Conservation (phyloP, 192 early-diverging fungal species). For the Pilaira anomala region DNA sequence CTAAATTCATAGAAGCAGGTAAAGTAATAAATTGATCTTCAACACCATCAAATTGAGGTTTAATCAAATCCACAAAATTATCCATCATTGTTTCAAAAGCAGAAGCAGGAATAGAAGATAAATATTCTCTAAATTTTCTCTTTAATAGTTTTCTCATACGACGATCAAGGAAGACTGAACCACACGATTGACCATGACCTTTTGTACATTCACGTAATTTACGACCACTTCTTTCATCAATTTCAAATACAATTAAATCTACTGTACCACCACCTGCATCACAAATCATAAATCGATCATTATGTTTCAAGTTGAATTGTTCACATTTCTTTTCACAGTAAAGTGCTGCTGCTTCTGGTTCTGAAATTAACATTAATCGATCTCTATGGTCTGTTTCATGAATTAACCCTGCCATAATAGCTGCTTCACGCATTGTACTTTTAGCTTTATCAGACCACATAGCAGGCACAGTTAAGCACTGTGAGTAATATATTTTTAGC, state of each 20-base stretch:
- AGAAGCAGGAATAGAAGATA: conserved; percentile 39
- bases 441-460: conserved; percentile 54
- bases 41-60: conserved; percentile 52
- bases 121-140: conserved; percentile 44
- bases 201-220: conserved; percentile 39
- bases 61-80: conserved; percentile 51
- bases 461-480: conserved; percentile 49
- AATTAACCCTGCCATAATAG: conserved; percentile 50
- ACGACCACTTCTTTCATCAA: conserved; percentile 34
- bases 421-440: conserved; percentile 51
- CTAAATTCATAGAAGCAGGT: conserved; percentile 47
- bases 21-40: conserved; percentile 47
- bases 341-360: conserved; percentile 55
- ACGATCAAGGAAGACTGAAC: conserved; percentile 45
- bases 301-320: conserved; percentile 44
- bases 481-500: conserved; percentile 30
- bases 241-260: conserved; percentile 52
- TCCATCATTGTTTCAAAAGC: conserved; percentile 49
- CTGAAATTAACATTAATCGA: conserved; percentile 44
- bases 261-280: conserved; percentile 58
- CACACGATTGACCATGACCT: conserved; percentile 47
- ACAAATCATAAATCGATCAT: conserved; percentile 53
- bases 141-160: conserved; percentile 45
- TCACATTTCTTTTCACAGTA: conserved; percentile 52
- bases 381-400: conserved; percentile 42